phyloP scores from a whole-genome alignment of 441 rosid genomes.

The Pelargonium australe region DNA sequence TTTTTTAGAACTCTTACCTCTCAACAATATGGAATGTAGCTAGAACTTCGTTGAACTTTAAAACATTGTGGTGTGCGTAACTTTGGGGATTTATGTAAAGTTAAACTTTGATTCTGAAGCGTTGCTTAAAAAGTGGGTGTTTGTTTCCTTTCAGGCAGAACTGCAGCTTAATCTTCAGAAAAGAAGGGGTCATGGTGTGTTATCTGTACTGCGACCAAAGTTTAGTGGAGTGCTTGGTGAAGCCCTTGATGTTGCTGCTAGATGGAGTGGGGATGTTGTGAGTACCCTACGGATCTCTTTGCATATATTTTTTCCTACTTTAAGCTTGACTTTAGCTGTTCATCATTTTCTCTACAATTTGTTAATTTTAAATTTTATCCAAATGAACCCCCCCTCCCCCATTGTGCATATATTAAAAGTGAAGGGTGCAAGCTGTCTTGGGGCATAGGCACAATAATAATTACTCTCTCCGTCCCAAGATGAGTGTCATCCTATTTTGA shows the following conservation, averaged over 20 bases:
- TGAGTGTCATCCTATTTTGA: no score
- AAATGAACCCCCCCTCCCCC: no score
- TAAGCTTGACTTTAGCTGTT: not conserved
- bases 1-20: not conserved
- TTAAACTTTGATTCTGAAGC: not conserved
- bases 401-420: no score
- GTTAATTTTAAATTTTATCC: not conserved
- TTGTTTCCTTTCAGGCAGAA: conserved; percentile 69
- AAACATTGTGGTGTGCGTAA: no score
- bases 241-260: conserved; percentile 89
- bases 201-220: conserved; percentile 88
- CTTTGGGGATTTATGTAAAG: not conserved
- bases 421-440: no score
- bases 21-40: no score
- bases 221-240: conserved; percentile 97
- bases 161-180: conserved; percentile 95
- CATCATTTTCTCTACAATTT: not conserved
- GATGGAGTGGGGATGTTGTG: conserved; percentile 99
- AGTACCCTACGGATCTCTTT: conserved; percentile 31
- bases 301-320: not conserved
- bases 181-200: conserved; percentile 89
- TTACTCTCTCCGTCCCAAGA: no score
- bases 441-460: no score
- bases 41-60: no score
- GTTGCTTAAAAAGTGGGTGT: conserved; percentile 20